These are phyloP conservation scores for Yamadazyma trypodendri DNA, from an alignment of 1,139 yeast genomes.

Conservation along the genomic window DNA sequence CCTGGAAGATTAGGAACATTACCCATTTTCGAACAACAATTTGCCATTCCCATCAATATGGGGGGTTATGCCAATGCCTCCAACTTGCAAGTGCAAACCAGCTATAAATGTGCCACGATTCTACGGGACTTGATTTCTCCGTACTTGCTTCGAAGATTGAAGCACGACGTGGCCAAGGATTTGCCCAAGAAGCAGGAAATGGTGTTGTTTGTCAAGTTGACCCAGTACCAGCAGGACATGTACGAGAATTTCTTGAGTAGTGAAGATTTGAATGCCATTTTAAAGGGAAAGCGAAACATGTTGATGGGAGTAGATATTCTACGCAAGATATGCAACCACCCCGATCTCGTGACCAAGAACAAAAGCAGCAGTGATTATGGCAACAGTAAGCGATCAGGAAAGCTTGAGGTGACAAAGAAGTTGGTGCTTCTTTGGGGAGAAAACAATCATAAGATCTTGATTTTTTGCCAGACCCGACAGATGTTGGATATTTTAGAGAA, in stretches of 20 bases:
- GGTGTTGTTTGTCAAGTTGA: constrained; percentile 86
- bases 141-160: constrained; percentile 79
- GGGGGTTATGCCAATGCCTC: constrained; percentile 99
- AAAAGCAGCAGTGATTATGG: constrained; percentile 56
- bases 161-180: constrained; percentile 95
- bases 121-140: constrained; percentile 87
- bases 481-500: constrained; percentile 86
- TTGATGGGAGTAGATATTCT: constrained; percentile 87
- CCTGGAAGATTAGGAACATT: constrained; percentile 94
- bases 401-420: constrained; percentile 83
- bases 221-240: constrained; percentile 69
- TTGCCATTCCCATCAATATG: constrained; percentile 86
- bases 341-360: constrained; percentile 64
- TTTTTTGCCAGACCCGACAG: constrained; percentile 90
- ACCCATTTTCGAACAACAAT: constrained; percentile 91
- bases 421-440: constrained; percentile 72
- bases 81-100: constrained; percentile 93
- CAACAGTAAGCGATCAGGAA: constrained; percentile 73
- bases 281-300: constrained; percentile 76
- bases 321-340: constrained; percentile 93
- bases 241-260: constrained; percentile 74
- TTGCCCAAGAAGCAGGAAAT: constrained; percentile 90
- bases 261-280: constrained; percentile 70
- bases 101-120: constrained; percentile 93
- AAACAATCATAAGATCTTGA: constrained; percentile 74